Percentiles rank a stretch among this genome's conserved stretches.
These are phyloP conservation scores for Phaeosphaeria sp. DNA, from an alignment of 2,329 filamentous ascomycete species.

Conservation along the genomic window DNA sequence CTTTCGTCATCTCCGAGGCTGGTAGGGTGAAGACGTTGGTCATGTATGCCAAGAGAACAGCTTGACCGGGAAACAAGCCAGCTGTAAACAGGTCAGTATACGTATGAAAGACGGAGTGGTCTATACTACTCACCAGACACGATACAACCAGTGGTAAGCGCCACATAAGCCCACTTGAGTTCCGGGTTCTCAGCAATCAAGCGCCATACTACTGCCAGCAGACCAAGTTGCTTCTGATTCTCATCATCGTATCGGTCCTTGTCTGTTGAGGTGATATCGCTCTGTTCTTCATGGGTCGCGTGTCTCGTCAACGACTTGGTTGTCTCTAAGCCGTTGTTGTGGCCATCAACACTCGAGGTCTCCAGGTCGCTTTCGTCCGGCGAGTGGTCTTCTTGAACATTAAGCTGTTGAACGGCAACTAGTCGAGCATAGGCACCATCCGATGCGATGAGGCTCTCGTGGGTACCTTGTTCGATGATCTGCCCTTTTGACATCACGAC, in stretches of 20 bases:
- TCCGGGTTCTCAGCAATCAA: slow-evolving; percentile 7
- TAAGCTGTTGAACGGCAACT: slow-evolving; percentile 79
- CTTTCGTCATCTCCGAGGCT: slow-evolving; percentile 11
- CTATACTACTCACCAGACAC: background rate
- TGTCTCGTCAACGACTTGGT: slow-evolving; percentile 3
- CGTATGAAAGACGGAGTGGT: background rate
- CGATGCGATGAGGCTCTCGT: slow-evolving; percentile 76
- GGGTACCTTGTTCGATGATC: slow-evolving; percentile 93
- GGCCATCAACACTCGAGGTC: slow-evolving; percentile 11
- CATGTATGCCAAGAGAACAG: slow-evolving; percentile 22
- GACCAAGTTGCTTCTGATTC: slow-evolving; percentile 4
- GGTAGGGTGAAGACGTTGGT: slow-evolving; percentile 23
- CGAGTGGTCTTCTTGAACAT: slow-evolving; percentile 29
- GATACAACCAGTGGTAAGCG: slow-evolving; percentile 5
- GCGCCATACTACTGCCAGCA: slow-evolving; percentile 11
- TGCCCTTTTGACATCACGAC: slow-evolving; percentile 85
- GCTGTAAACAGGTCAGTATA: background rate
- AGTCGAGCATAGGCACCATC: slow-evolving; percentile 81
- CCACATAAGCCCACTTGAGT: slow-evolving; percentile 12
- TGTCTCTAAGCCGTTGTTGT: slow-evolving; percentile 70
- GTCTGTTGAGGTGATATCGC: background rate
- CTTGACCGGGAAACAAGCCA: slow-evolving; percentile 14
- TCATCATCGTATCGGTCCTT: slow-evolving; percentile 6
- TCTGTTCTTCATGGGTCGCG: slow-evolving; percentile 1
- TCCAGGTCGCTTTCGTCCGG: slow-evolving; percentile 1